Conservation (phyloP, 768 basidiomycete genomes). For the Rhizopogon rudus region DNA sequence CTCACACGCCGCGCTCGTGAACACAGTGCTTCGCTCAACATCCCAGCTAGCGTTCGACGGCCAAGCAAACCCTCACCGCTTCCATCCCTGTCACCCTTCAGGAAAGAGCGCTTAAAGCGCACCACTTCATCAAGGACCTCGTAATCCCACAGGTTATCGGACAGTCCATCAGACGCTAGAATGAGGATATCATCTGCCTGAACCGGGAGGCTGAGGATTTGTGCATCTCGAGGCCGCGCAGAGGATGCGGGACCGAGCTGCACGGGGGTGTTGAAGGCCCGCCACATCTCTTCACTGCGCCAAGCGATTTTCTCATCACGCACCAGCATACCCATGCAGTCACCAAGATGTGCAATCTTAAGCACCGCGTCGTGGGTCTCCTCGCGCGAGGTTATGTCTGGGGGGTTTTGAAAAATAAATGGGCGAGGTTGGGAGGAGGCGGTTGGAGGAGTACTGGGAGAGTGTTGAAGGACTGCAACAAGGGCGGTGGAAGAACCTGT, state of each 20-base stretch:
- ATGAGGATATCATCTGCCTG: slow-evolving; percentile 72
- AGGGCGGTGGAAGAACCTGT: slow-evolving; percentile 67
- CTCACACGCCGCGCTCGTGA: slow-evolving; percentile 70
- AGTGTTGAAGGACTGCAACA: slow-evolving; percentile 55
- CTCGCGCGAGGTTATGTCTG: slow-evolving; percentile 18
- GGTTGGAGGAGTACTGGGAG: slow-evolving; percentile 12
- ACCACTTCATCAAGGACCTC: slow-evolving; percentile 81
- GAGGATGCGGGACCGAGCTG: slow-evolving; percentile 59
- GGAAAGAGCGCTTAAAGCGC: slow-evolving; percentile 43
- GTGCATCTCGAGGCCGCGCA: slow-evolving; percentile 65
- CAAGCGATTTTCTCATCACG: slow-evolving; percentile 75
- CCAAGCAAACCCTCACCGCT: slow-evolving; percentile 29
- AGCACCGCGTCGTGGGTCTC: slow-evolving; percentile 55
- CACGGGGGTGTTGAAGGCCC: slow-evolving; percentile 66
- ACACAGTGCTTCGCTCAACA: slow-evolving; percentile 78
- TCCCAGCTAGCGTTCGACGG: slow-evolving; percentile 55
- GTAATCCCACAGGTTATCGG: slow-evolving; percentile 87
- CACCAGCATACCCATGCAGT: slow-evolving; percentile 85
- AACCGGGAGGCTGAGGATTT: slow-evolving; percentile 65
- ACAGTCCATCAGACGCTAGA: slow-evolving; percentile 75
- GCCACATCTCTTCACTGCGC: slow-evolving; percentile 93
- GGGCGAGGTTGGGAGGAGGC: slow-evolving; percentile 14
- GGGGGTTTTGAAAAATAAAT: slow-evolving; percentile 12
- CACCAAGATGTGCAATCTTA: slow-evolving; percentile 80
- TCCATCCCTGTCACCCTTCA: slow-evolving; percentile 15